Percentiles rank a stretch among this genome's conserved stretches.
Conservation (phyloP, 371 early-diverging fungal species). For the Zychaea mexicana region DNA sequence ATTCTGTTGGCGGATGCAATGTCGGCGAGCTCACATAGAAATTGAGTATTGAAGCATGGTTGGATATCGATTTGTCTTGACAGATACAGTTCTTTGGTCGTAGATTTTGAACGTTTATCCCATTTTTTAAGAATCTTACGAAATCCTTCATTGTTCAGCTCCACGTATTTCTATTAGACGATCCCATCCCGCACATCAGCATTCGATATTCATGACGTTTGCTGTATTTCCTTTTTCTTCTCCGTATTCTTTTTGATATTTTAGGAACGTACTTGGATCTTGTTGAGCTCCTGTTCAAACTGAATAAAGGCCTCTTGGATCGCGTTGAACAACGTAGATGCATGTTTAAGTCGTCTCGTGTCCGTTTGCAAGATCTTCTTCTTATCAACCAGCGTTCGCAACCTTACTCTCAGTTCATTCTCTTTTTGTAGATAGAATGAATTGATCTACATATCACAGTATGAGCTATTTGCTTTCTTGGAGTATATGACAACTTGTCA, state of each 20-base stretch:
- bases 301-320: conserved; percentile 88
- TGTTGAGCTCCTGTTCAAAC: conserved; percentile 91
- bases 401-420: conserved; percentile 75
- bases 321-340: conserved; percentile 61
- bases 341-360: conserved; percentile 54
- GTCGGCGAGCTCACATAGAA: conserved; percentile 88
- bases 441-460: conserved; percentile 82
- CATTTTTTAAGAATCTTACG: conserved; percentile 97
- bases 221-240: not conserved
- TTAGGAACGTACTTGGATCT: conserved; percentile 76
- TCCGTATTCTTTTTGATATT: not conserved
- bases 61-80: conserved; percentile 94
- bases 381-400: conserved; percentile 77
- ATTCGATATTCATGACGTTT: not conserved
- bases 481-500: not conserved
- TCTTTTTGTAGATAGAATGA: conserved; percentile 83
- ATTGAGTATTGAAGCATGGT: conserved; percentile 92
- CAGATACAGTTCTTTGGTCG: conserved; percentile 94
- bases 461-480: not conserved
- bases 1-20: conserved; percentile 68
- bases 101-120: conserved; percentile 95
- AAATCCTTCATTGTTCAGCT: conserved; percentile 94
- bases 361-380: conserved; percentile 73
- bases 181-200: no score
- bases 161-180: conserved; percentile 82